A percentile compares a stretch with the other conserved stretches of the same genome.
Conservation (phyloP, 2,329 filamentous ascomycete species). For the Zasmidium angulare region DNA sequence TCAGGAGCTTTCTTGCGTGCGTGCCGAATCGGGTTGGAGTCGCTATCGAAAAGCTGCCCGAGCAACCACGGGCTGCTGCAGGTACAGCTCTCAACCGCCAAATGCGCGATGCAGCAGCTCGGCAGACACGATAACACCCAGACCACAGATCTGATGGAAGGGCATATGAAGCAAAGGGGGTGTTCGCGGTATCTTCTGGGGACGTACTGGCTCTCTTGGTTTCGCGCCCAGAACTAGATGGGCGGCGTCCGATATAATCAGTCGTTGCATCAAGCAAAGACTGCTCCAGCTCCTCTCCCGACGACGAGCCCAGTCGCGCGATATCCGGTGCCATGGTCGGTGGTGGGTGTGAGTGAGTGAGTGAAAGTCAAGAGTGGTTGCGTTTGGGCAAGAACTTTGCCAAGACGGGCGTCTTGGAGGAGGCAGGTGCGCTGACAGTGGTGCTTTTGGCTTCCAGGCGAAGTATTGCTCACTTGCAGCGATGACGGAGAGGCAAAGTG, state of each 20-base stretch:
- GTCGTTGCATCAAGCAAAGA: constrained; percentile 28
- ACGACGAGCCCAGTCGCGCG: constrained; percentile 11
- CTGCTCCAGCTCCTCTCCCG: constrained; percentile 25
- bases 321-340: constrained; percentile 20
- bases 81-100: neutral
- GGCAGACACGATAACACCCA: neutral
- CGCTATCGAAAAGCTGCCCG: neutral
- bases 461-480: too few species aligned
- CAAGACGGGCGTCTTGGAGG: too few species aligned
- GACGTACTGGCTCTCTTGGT: constrained; percentile 37
- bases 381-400: neutral
- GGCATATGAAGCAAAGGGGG: constrained; percentile 4
- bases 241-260: constrained; percentile 33
- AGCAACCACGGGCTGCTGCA: neutral
- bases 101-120: neutral
- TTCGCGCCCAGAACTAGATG: constrained; percentile 33
- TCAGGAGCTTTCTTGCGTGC: neutral
- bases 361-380: neutral
- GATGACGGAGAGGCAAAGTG: too few species aligned
- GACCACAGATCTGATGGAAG: neutral
- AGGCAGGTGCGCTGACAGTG: neutral
- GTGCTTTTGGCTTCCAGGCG: neutral
- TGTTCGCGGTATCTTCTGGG: neutral
- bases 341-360: neutral
- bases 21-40: neutral